phyloP scores from a whole-genome alignment of 2,329 filamentous ascomycete genomes.

The Xenoacremonium recifei region DNA sequence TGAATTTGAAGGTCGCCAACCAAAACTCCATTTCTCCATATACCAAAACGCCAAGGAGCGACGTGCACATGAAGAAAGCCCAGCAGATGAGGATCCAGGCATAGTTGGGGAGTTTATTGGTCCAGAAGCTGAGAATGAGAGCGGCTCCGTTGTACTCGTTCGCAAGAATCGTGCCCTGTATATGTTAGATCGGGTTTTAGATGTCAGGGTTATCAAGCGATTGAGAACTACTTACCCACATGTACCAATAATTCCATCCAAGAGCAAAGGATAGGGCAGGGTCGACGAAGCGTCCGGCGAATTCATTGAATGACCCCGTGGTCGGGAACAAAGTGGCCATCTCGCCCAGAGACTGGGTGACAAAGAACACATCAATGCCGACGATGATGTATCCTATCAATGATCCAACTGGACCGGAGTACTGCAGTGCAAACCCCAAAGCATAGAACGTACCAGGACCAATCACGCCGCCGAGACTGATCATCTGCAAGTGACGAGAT shows the following conservation, averaged over 20 bases:
- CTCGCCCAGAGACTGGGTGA: neutral
- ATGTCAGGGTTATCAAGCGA: too few relatives aligned
- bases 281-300: constrained; percentile 70
- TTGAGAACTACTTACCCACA: too few relatives aligned
- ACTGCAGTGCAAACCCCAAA: neutral
- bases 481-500: constrained; percentile 2
- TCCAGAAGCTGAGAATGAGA: constrained; percentile 2
- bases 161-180: constrained; percentile 10
- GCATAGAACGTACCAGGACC: constrained; percentile 1
- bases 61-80: constrained; percentile 11
- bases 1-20: constrained; percentile 3
- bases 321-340: neutral
- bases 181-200: too few relatives aligned
- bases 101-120: constrained; percentile 11
- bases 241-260: constrained; percentile 46
- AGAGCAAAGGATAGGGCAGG: constrained; percentile 76
- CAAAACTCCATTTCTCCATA: constrained; percentile 15
- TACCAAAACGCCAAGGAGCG: constrained; percentile 11
- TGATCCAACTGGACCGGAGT: neutral
- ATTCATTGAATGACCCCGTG: neutral
- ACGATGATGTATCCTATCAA: neutral
- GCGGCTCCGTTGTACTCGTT: neutral
- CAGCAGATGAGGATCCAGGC: constrained; percentile 12
- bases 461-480: constrained; percentile 3
- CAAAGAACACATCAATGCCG: neutral